A percentile compares a stretch with the other conserved stretches of the same genome.
These are phyloP conservation scores for Cercophora scortea DNA, from an alignment of 495 filamentous ascomycete species.

Conservation along the genomic window DNA sequence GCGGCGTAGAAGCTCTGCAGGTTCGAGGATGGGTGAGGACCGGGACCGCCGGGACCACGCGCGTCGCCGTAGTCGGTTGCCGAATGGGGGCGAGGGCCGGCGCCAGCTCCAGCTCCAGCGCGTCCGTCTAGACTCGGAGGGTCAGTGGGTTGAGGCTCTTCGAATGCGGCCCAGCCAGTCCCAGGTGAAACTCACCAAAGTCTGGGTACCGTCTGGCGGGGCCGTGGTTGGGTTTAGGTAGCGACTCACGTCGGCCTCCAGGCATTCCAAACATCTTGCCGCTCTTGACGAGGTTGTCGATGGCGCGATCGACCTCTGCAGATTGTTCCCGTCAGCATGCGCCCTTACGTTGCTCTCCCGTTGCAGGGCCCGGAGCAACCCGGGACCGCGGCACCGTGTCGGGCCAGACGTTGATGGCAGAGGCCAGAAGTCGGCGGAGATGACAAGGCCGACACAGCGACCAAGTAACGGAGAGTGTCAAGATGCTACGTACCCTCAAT, in stretches of 20 bases:
- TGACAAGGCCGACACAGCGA: no score
- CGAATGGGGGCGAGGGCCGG: conserved; percentile 66
- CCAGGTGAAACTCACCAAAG: conserved; percentile 37
- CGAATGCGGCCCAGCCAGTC: conserved; percentile 19
- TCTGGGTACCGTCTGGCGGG: conserved; percentile 50
- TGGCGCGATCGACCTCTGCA: conserved; percentile 88
- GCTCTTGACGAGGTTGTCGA: conserved; percentile 93
- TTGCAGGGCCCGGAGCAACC: no score
- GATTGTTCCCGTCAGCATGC: conserved; percentile 11
- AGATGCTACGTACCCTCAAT: conserved; percentile 70
- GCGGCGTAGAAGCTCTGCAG: conserved; percentile 89
- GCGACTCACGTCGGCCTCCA: conserved; percentile 73
- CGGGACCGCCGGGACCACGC: conserved; percentile 39
- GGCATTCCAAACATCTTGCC: conserved; percentile 75
- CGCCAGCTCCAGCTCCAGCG: conserved; percentile 27
- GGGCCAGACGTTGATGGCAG: no score
- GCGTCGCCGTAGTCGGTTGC: conserved; percentile 66
- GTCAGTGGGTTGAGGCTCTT: conserved; percentile 19
- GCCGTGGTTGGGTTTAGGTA: conserved; percentile 50
- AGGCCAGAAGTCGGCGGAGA: no score
- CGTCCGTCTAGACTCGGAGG: conserved; percentile 30
- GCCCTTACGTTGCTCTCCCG: neutral
- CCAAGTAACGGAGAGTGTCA: neutral
- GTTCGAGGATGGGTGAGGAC: conserved; percentile 63
- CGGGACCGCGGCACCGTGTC: no score